Evolutionary conservation across 192 early-diverging fungal genomes (phyloP).

Genomic region (Backusella australiensis): DNA sequence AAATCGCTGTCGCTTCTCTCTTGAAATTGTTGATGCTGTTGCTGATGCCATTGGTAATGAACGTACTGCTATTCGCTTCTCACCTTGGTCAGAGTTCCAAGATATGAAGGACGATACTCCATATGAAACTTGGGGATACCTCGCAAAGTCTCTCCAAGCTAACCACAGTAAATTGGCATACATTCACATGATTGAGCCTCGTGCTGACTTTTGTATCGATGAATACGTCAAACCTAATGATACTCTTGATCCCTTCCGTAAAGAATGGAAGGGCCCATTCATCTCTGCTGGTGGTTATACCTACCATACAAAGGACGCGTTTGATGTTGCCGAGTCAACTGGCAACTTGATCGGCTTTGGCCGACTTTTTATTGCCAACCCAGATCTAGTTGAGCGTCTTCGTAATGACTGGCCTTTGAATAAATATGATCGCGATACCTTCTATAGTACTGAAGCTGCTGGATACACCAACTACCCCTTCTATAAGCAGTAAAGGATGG

Average conservation of each 20-base stretch:
- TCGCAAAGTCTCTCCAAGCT: constrained; percentile 18
- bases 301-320: constrained; percentile 7
- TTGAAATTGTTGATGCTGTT: constrained; percentile 27
- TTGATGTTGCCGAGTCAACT: constrained; percentile 10
- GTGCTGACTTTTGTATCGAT: constrained; percentile 1
- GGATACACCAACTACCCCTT: constrained; percentile 39
- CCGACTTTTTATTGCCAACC: constrained; percentile 38
- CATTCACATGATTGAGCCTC: constrained; percentile 28
- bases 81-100: constrained; percentile 29
- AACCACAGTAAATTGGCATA: constrained; percentile 26
- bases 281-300: constrained; percentile 26
- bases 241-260: constrained; percentile 9
- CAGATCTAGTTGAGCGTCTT: constrained; percentile 32
- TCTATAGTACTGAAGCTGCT: constrained; percentile 13
- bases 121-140: constrained; percentile 21
- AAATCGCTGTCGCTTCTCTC: constrained; percentile 20
- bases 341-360: constrained; percentile 32
- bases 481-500: constrained; percentile 7
- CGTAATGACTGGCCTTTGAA: constrained; percentile 23
- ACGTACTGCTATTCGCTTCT: constrained; percentile 30
- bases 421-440: constrained; percentile 28
- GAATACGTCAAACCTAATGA: constrained; percentile 5
- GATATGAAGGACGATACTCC: constrained; percentile 30
- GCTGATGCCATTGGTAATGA: constrained; percentile 19
- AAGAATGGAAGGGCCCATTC: constrained; percentile 14